Evolutionary conservation across 1,284 basidiomycete species (phyloP), one percentile per base, ranked within the genome.

Genomic region (Phaffia rhodozyma): DNA sequence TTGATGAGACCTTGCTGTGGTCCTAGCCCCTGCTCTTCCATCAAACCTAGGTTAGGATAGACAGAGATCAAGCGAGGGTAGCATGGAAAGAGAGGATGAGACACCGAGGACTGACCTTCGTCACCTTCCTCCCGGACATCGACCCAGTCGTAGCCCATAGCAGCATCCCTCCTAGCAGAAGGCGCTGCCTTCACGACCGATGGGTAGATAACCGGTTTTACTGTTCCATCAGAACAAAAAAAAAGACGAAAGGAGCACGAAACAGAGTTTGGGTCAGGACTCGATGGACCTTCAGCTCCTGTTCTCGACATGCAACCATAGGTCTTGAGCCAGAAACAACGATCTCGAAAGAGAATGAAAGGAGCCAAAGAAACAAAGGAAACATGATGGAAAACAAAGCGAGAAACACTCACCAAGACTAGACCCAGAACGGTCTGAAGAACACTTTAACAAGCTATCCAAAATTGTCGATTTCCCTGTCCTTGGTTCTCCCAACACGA

Each of bases 111-210:
- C 83, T 68, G 63, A 87, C 91, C 91, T 82, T 91, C 89, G 70
- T 93, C 90, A 3, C 83, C 87, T 48, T 92, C 90, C 70, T 91
- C 89, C 63, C 84, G 79, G 49, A 91, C 82, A 72, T 91, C 86
- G 16, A 87, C 81, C 80, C 88, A 90, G 70, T 91, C 86, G 71
- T 91, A 94, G 43, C 89, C 89, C 64, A 93, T 75, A 0, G 89
- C 87, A 74, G 91, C 32, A 47, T 66, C 64, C 3, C 55, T 23
- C 34, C 55, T 32, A n/a, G 13, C 11, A 2, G 25, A n/a, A 21
- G 16, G 11, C 2, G 21, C 29, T 11, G 20, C 30, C 29, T 52
- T 57, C 0, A 65, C 51, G 13, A 54, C 52, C 7, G 30, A 9
- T 13, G 63, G 63, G 2, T 60, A 50, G 5, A 55, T 13, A n/a